phyloP scores from a whole-genome alignment of 2,329 filamentous ascomycete species.

The Fusarium burgessii region DNA sequence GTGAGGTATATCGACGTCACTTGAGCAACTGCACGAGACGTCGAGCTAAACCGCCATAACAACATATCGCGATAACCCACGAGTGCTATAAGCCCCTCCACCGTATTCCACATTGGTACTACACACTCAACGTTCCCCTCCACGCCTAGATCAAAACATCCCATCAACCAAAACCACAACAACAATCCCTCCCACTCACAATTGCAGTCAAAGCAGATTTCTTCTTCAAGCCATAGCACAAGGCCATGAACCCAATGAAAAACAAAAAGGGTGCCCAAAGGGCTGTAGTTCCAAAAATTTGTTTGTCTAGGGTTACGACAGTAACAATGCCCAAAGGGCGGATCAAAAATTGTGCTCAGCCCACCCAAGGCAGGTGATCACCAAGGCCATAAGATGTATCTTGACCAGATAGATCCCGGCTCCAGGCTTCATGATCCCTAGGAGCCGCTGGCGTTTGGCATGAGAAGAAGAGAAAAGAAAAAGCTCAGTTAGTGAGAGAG shows the following conservation, averaged over 20 bases:
- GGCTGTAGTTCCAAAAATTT: too few relatives aligned
- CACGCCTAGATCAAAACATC: not conserved
- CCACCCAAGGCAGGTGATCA: not conserved
- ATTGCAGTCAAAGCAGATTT: not conserved
- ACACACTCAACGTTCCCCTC: not conserved
- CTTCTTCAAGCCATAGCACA: constrained; percentile 39
- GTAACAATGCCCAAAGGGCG: too few relatives aligned
- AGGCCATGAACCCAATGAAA: constrained; percentile 37
- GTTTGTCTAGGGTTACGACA: too few relatives aligned
- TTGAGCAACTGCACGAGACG: not conserved
- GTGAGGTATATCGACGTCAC: not conserved
- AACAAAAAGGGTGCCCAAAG: not conserved
- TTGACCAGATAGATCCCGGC: constrained; percentile 18
- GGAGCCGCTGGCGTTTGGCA: constrained; percentile 16
- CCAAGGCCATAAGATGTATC: not conserved
- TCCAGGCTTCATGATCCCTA: constrained; percentile 24
- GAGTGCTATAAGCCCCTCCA: accelerated
- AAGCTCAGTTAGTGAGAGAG: not conserved
- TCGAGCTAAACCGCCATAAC: not conserved
- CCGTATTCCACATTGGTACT: accelerated
- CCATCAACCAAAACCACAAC: not conserved
- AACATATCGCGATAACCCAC: not conserved
- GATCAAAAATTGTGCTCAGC: constrained; percentile 35
- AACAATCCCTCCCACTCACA: not conserved
- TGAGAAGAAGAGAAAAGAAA: constrained; percentile 7